Percentiles rank a stretch among this genome's conserved stretches.
These are phyloP conservation scores for Wallacemonas sp. DNA, from an alignment of 208 protist genomes.

Conservation along the genomic window DNA sequence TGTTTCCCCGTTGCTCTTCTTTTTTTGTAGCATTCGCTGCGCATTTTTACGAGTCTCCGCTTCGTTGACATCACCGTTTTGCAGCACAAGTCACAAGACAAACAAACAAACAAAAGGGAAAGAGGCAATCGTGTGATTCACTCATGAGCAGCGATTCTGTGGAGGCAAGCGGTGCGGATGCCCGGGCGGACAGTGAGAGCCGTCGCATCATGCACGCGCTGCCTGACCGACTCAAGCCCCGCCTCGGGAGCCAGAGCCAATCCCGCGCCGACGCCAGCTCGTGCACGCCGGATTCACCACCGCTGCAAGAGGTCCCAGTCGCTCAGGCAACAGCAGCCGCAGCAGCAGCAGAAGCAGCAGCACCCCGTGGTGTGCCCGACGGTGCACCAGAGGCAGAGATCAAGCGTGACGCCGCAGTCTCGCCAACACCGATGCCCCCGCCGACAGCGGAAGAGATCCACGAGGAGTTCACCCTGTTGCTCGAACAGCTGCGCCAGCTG, in stretches of 20 bases:
- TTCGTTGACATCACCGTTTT: too few relatives aligned
- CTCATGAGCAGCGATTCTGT: neutral
- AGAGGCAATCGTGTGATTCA: too few relatives aligned
- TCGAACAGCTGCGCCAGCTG: conserved; percentile 47
- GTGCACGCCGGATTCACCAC: neutral
- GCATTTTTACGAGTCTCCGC: too few relatives aligned
- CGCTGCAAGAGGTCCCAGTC: neutral
- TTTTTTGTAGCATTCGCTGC: too few relatives aligned
- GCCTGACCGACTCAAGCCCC: conserved; percentile 8
- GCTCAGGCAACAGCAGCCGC: conserved; percentile 9
- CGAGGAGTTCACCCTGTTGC: conserved; percentile 50
- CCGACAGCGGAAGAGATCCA: conserved; percentile 45
- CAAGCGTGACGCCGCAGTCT: too few relatives aligned
- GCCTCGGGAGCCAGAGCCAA: conserved; percentile 9
- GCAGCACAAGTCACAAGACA: too few relatives aligned
- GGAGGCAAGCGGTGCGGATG: neutral
- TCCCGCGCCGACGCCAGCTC: neutral
- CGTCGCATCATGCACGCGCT: conserved; percentile 6
- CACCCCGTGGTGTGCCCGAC: too few relatives aligned
- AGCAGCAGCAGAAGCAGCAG: conserved; percentile 10
- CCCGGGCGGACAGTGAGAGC: neutral
- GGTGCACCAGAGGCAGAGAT: too few relatives aligned
- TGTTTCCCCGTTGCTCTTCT: too few relatives aligned
- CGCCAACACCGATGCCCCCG: neutral
- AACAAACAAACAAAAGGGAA: neutral